These are phyloP conservation scores for Phytophthora aleatoria DNA, from an alignment of 352 stramenopile species.

Conservation along the genomic window DNA sequence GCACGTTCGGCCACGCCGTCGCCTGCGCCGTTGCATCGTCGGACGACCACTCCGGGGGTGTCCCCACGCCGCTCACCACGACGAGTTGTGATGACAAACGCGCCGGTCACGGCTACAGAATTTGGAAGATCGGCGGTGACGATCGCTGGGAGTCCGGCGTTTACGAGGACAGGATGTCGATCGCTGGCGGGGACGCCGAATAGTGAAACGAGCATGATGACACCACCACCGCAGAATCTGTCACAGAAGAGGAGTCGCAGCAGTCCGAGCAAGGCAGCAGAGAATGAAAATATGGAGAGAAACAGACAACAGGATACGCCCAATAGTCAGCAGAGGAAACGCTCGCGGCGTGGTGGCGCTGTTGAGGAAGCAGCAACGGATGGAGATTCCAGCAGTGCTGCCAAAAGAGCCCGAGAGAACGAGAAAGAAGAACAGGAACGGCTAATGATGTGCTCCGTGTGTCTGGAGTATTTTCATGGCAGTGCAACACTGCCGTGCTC, in stretches of 20 bases:
- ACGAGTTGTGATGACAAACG: conserved; percentile 19
- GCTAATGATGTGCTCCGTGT: conserved; percentile 82
- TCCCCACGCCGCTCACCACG: conserved; percentile 24
- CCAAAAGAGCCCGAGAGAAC: conserved; percentile 27
- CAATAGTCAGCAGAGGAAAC: conserved; percentile 45
- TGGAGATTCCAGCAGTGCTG: conserved; percentile 6
- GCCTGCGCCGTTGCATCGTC: conserved; percentile 16
- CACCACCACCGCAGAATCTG: conserved; percentile 22
- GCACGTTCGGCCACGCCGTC: conserved; percentile 11
- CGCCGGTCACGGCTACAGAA: conserved; percentile 15
- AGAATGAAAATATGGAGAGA: conserved; percentile 28
- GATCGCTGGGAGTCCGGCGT: conserved; percentile 20
- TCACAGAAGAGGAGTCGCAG: conserved; percentile 36
- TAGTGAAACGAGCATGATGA: conserved; percentile 20
- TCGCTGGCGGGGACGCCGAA: conserved; percentile 11
- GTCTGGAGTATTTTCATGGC: conserved; percentile 80
- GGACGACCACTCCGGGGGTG: background rate
- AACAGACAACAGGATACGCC: conserved; percentile 28
- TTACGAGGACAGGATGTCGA: conserved; percentile 23
- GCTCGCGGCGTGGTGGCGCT: conserved; percentile 31
- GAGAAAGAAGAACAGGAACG: conserved; percentile 60
- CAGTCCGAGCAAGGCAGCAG: conserved; percentile 19
- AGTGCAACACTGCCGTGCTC: conserved; percentile 83
- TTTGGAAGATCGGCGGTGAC: conserved; percentile 22
- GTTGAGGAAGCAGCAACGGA: conserved; percentile 23